phyloP scores from a whole-genome alignment of 2,329 filamentous ascomycete species.

The Ophiocordyceps camponoti-rufipedis region DNA sequence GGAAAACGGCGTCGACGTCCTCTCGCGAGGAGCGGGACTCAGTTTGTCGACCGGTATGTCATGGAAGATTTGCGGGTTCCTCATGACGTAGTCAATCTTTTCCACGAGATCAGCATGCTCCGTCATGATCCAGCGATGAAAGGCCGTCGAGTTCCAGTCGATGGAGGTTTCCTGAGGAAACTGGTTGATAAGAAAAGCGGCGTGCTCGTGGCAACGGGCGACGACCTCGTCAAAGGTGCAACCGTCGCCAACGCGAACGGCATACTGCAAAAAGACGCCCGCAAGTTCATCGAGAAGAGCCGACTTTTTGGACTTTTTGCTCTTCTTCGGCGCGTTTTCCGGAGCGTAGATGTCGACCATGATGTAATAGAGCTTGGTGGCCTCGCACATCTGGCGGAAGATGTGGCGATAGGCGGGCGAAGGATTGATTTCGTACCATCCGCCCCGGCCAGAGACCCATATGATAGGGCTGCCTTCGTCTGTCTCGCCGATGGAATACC shows the following conservation, averaged over 20 bases:
- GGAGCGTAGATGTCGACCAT: conserved; percentile 35
- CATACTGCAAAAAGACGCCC: conserved; percentile 22
- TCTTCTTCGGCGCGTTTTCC: conserved; percentile 11
- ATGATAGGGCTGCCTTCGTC: conserved; percentile 34
- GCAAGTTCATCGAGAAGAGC: conserved; percentile 12
- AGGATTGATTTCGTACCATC: conserved; percentile 52
- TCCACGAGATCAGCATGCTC: conserved; percentile 15
- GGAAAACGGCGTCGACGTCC: conserved; percentile 1
- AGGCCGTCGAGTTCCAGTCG: conserved; percentile 25
- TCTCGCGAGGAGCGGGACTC: conserved; percentile 3
- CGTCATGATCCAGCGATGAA: conserved; percentile 28
- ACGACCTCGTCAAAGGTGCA: conserved; percentile 29
- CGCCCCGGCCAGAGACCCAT: conserved; percentile 40
- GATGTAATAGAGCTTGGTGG: conserved; percentile 44
- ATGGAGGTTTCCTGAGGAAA: conserved; percentile 20
- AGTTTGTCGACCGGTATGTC: conserved; percentile 5
- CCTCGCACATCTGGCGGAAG: conserved; percentile 42
- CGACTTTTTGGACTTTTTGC: conserved; percentile 11
- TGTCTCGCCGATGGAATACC: conserved; percentile 34
- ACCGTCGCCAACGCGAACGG: conserved; percentile 32
- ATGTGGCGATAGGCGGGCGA: conserved; percentile 34
- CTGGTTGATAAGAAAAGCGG: conserved; percentile 32
- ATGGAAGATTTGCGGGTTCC: conserved; percentile 6
- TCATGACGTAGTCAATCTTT: conserved; percentile 6
- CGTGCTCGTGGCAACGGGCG: conserved; percentile 27